Evolutionary conservation across 441 rosid species (phyloP), one percentile per base, ranked within the genome.

Genomic region (Adansonia gregorii): DNA sequence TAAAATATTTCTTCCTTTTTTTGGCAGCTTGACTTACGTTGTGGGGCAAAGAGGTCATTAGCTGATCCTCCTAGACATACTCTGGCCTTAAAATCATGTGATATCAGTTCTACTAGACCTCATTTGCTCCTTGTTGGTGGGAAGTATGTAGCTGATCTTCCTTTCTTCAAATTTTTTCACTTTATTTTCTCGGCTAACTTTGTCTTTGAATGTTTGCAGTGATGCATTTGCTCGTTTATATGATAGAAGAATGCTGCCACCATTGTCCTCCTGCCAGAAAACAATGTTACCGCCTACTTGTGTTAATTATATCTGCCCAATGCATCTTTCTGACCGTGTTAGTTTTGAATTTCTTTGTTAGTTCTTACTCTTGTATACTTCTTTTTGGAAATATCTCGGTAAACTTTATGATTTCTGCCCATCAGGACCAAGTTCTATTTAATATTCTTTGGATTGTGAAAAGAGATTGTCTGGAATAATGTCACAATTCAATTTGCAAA

Each of bases 111-210:
- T 77, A 91, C 90, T 60, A 87, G 97, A 85, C 98, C 99, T 64
- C 99, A 96, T 84, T 85, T 96, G 84, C 95, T 96, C 74, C 87
- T 96, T 67, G 98, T 96, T 90, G 98, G 98, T 71, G 99, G 99
- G 82, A 93, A 94, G 99, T 93, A 83, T 24, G 75, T 78, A 64
- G 75, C 74, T 75, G 56, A 66, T 70, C 68, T 61, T 76, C 67
- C 65, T 22, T 76, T 70, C 56, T 27, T 51, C 51, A 27, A 45
- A 27, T 39, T 19, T 72, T 76, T 41, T 73, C 56, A 8, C 67
- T 65, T 67, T 58, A 8, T 35, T 15, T 71, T 75, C 35, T 19
- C 56, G 59, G 55, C 79, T 84, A 67, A 86, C 74, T 54, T 69
- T 58, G 20, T 51, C 81, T 17, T 67, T 83, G 35, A 67, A 80